A percentile compares a stretch with the other conserved stretches of the same genome.
Evolutionary conservation across 139 green algal genomes (phyloP).

Genomic region (Picochlorum sp.): DNA sequence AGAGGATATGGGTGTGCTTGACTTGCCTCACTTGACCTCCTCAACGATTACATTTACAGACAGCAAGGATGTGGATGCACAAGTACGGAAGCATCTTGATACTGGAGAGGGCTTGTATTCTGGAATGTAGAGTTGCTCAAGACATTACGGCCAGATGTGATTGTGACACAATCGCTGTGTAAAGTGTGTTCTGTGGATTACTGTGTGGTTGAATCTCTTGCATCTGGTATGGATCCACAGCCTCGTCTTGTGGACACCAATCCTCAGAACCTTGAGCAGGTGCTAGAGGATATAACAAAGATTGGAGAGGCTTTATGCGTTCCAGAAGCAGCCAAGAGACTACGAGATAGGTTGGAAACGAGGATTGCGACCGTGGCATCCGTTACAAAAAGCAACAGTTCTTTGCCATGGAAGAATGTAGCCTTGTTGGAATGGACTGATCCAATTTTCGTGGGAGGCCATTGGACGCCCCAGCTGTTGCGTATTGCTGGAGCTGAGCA

Average conservation of each 20-base stretch:
- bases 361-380: background rate
- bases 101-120: slow-evolving; percentile 47
- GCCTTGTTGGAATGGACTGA: slow-evolving; percentile 75
- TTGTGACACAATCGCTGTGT: slow-evolving; percentile 60
- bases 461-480: slow-evolving; percentile 84
- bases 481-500: slow-evolving; percentile 62
- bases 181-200: slow-evolving; percentile 54
- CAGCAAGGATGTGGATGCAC: slow-evolving; percentile 19
- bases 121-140: slow-evolving; percentile 25
- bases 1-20: background rate
- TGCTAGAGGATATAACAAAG: slow-evolving; percentile 3
- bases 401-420: slow-evolving; percentile 24
- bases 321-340: background rate
- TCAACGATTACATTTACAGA: slow-evolving; percentile 45
- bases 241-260: slow-evolving; percentile 30
- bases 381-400: background rate
- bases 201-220: slow-evolving; percentile 38
- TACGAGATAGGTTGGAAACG: slow-evolving; percentile 7
- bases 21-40: slow-evolving; percentile 43
- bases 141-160: slow-evolving; percentile 43
- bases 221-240: slow-evolving; percentile 13
- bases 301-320: background rate
- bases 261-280: background rate
- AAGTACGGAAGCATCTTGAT: slow-evolving; percentile 17
- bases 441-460: slow-evolving; percentile 70